Conservation (phyloP, 164 flowering plant genomes). For the Sedum album region DNA sequence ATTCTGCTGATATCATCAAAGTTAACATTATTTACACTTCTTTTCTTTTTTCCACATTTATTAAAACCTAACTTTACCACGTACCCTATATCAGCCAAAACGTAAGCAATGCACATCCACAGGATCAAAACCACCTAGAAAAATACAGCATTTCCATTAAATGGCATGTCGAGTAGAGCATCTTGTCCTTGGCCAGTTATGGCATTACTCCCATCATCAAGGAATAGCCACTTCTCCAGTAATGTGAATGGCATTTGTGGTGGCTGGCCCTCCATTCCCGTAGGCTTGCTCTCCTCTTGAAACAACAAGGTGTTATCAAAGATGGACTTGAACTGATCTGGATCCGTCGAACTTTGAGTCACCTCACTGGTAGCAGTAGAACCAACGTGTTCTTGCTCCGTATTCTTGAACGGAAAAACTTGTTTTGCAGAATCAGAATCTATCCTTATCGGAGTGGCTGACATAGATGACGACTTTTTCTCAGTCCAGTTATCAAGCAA, state of each 20-base stretch:
- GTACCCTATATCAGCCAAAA: slow-evolving; percentile 1
- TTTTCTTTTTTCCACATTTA: background rate
- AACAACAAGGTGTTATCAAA: background rate
- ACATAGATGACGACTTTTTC: background rate
- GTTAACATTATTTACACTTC: background rate
- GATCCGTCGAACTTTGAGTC: background rate
- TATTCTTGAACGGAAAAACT: background rate
- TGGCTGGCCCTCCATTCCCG: background rate
- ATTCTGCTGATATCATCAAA: background rate
- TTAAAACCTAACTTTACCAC: background rate
- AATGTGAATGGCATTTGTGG: slow-evolving; percentile 5
- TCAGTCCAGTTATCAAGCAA: background rate
- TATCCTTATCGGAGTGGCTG: background rate
- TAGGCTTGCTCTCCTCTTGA: slow-evolving; percentile 8
- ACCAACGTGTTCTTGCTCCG: background rate
- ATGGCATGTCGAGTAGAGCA: background rate
- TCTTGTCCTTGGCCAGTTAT: slow-evolving; percentile 4
- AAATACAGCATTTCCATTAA: slow-evolving; percentile 1
- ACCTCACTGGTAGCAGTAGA: background rate
- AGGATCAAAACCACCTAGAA: slow-evolving; percentile 1
- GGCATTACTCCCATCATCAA: slow-evolving; percentile 3
- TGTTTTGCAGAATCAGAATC: background rate
- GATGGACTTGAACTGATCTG: background rate
- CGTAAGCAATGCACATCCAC: background rate
- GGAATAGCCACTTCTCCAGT: slow-evolving; percentile 7